phyloP scores from a whole-genome alignment of 169 alveolate species.

The Perkinsus chesapeaki region DNA sequence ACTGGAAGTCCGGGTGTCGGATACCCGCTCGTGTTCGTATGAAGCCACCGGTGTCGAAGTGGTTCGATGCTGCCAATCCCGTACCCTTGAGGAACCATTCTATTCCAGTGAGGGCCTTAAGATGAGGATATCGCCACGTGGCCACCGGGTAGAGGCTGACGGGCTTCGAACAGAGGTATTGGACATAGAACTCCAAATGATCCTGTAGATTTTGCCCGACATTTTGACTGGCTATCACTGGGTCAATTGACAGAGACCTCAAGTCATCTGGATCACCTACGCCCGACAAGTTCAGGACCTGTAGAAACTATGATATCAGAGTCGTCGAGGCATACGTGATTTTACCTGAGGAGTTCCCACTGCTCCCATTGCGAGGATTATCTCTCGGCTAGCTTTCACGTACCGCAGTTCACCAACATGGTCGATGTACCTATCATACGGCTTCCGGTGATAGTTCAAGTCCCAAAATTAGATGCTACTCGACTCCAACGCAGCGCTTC shows the following conservation, averaged over 20 bases:
- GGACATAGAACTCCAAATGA: slow-evolving; percentile 15
- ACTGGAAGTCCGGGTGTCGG: slow-evolving; percentile 14
- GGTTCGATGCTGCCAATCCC: slow-evolving; percentile 12
- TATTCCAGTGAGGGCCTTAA: not conserved
- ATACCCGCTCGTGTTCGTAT: not conserved
- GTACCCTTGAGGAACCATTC: not conserved
- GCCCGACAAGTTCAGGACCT: slow-evolving; percentile 21
- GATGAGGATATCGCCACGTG: slow-evolving; percentile 13
- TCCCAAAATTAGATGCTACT: not conserved
- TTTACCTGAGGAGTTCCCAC: slow-evolving; percentile 19
- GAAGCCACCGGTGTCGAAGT: slow-evolving; percentile 24
- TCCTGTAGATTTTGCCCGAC: slow-evolving; percentile 31
- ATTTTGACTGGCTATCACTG: slow-evolving; percentile 3
- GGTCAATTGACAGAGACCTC: slow-evolving; percentile 1
- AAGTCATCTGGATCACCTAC: slow-evolving; percentile 18
- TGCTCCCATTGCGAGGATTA: slow-evolving; percentile 23
- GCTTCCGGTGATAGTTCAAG: not conserved
- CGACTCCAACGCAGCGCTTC: not conserved
- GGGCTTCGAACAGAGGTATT: not conserved
- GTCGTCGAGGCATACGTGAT: not conserved
- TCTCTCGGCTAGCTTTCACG: slow-evolving; percentile 15
- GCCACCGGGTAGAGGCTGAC: not conserved
- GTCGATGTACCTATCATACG: not conserved
- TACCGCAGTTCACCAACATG: not conserved
- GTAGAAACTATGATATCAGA: not conserved